Base-by-base conservation (phyloP, 2,329 filamentous ascomycete species). In the Xylaria sp. region DNA sequence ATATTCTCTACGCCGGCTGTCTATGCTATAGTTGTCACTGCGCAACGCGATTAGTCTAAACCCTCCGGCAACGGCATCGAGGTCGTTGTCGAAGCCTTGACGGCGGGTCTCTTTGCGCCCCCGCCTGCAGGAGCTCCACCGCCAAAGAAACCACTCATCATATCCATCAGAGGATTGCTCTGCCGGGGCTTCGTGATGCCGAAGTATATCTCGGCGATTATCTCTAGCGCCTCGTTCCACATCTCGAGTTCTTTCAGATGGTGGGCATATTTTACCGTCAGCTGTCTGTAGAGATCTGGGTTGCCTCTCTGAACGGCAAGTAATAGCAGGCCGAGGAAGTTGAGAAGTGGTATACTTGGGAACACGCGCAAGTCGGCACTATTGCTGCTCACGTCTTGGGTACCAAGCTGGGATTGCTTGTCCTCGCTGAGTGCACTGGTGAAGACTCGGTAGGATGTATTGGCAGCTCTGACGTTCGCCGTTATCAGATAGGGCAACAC, bases 141-240 rank as follows among this genome's bases (percentile, higher is more conserved):
- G 22, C 93, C 94, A 75, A 99, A 92, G 85, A 99, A 88, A 69
- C 89, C 94, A 54, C 94, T 94, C 92, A 99, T 96, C 94, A 99
- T 98, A 78, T 99, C 96, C 80, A 98, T 89, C 79, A 99, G 83
- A 2, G 94, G 94, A 79, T 98, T 98, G 70, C 90, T 92, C 82
- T 97, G 93, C 75, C 91, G 87, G 53, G 94, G 95, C 76, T 94
- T 90, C 82, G 90, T 88, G 78, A 99, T 96, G 39, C 90, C 90
- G 81, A 99, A 99, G 83, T 98, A 99, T 88, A 97, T 94, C 82
- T 99, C 95, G 55, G 92, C 95, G 74, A 99, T 90, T 79, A 93
- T 90, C 73, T 94, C 91, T 67, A 99, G 82, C 27, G 93, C 86
- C 77, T 93, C 94, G 38, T 89, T 88, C 95, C 95, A 98, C 13